These are phyloP conservation scores for Geum urbanum DNA, from an alignment of 306 rosid genomes.

Conservation along the genomic window DNA sequence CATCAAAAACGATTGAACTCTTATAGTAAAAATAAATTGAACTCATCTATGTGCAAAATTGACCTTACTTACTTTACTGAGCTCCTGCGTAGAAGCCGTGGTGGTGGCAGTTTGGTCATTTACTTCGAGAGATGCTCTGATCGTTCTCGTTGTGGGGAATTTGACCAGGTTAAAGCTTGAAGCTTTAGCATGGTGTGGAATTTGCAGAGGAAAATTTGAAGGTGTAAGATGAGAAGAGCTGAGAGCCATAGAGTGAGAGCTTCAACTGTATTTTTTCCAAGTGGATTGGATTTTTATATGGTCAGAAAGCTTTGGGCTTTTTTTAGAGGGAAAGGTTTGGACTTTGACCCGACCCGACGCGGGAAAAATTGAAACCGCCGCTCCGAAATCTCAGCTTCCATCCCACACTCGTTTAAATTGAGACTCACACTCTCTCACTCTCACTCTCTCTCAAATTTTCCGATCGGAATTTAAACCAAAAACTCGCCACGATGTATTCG, in stretches of 20 bases:
- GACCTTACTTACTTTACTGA: constrained; percentile 47
- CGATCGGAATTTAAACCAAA: not conserved
- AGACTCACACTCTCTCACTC: not conserved
- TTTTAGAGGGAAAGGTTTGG: not conserved
- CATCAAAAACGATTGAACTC: not conserved
- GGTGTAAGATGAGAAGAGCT: constrained; percentile 29
- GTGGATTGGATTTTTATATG: constrained; percentile 8
- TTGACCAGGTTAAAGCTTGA: constrained; percentile 16
- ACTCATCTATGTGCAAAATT: too few species aligned
- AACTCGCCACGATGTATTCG: constrained; percentile 18
- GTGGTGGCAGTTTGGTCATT: constrained; percentile 44
- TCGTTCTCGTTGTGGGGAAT: constrained; percentile 32
- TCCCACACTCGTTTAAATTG: not conserved
- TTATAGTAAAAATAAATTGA: not conserved
- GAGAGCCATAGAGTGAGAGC: constrained; percentile 20
- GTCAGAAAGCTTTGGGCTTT: not conserved
- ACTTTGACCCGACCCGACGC: not conserved
- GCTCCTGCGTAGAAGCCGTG: constrained; percentile 39
- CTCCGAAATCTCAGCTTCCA: not conserved
- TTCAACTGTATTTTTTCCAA: constrained; percentile 3
- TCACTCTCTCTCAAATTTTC: not conserved
- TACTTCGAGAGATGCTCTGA: constrained; percentile 55
- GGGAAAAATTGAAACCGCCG: not conserved
- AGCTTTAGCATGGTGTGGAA: constrained; percentile 19
- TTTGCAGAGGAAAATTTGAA: constrained; percentile 26